phyloP scores from a whole-genome alignment of 2,329 filamentous ascomycete species.

The Plectosphaerella plurivora region DNA sequence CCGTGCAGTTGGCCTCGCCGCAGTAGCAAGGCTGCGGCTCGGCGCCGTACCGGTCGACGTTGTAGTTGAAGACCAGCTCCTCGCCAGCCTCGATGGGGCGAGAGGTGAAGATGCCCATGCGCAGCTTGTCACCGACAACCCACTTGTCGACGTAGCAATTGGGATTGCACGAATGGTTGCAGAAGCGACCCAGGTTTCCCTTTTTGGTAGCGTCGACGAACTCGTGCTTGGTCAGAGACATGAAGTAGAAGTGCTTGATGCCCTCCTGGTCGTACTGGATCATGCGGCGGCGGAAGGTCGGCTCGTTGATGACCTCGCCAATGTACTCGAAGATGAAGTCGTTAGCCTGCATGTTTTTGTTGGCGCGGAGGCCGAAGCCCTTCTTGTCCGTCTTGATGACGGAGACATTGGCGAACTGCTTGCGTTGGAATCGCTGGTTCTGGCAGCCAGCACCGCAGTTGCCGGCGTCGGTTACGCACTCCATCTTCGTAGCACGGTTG shows the following conservation, averaged over 20 bases:
- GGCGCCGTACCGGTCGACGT: constrained; percentile 95
- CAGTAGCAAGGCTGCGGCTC: constrained; percentile 98
- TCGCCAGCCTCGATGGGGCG: constrained; percentile 82
- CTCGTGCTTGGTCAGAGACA: constrained; percentile 94
- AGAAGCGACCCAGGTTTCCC: constrained; percentile 93
- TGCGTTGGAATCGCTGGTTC: constrained; percentile 91
- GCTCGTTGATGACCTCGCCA: constrained; percentile 94
- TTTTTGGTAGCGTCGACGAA: constrained; percentile 98
- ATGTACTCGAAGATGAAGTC: constrained; percentile 99
- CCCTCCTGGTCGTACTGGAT: constrained; percentile 90
- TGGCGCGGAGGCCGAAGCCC: constrained; percentile 84
- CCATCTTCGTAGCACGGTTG: constrained; percentile 97
- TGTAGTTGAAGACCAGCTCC: constrained; percentile 98
- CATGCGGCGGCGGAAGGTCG: constrained; percentile 84
- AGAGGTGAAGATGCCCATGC: constrained; percentile 97
- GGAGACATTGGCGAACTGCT: constrained; percentile 83
- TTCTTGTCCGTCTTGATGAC: constrained; percentile 99
- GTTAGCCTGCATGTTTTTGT: constrained; percentile 70
- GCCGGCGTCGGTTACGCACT: constrained; percentile 74
- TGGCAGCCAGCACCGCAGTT: constrained; percentile 85
- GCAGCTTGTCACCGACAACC: constrained; percentile 94
- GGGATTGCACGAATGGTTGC: constrained; percentile 98
- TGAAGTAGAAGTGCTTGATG: constrained; percentile 99
- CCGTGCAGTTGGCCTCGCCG: constrained; percentile 88
- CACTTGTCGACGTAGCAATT: constrained; percentile 99